phyloP scores from a whole-genome alignment of 768 basidiomycete genomes.

The Boletus rex-veris region DNA sequence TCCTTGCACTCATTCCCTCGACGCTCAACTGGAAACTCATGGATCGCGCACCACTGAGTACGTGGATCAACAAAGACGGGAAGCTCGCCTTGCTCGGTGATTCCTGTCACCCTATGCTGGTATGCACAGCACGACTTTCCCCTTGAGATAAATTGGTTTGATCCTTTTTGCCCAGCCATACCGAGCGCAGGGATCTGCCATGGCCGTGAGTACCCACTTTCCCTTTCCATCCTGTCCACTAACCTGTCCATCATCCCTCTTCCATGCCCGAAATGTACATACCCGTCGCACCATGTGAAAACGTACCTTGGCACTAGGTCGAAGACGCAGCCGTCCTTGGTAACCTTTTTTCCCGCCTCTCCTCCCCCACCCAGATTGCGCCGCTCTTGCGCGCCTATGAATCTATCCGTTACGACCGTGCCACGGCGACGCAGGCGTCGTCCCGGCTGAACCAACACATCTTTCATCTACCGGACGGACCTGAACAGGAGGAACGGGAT shows the following conservation, averaged over 20 bases:
- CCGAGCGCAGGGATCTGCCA: conserved; percentile 53
- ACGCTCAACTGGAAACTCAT: conserved; percentile 48
- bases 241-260: background rate
- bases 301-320: conserved; percentile 17
- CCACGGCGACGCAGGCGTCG: conserved; percentile 45
- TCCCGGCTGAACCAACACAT: conserved; percentile 49
- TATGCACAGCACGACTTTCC: conserved; percentile 5
- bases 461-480: conserved; percentile 56
- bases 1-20: conserved; percentile 43
- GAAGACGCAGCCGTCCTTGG: conserved; percentile 42
- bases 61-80: conserved; percentile 46
- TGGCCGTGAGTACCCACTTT: conserved; percentile 38
- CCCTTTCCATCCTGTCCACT: background rate
- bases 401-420: conserved; percentile 46
- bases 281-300: background rate
- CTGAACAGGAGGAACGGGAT: conserved; percentile 50
- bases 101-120: conserved; percentile 55
- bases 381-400: conserved; percentile 51
- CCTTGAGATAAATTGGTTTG: background rate
- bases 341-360: conserved; percentile 47
- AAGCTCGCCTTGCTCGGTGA: conserved; percentile 50
- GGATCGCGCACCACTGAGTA: conserved; percentile 45
- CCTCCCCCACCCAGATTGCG: conserved; percentile 39
- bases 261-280: too few species aligned
- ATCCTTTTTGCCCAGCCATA: conserved; percentile 36